A percentile compares a stretch with the other conserved stretches of the same genome.
phyloP scores from a whole-genome alignment of 371 early-diverging fungal genomes.

The Furculomyces boomerangus region DNA sequence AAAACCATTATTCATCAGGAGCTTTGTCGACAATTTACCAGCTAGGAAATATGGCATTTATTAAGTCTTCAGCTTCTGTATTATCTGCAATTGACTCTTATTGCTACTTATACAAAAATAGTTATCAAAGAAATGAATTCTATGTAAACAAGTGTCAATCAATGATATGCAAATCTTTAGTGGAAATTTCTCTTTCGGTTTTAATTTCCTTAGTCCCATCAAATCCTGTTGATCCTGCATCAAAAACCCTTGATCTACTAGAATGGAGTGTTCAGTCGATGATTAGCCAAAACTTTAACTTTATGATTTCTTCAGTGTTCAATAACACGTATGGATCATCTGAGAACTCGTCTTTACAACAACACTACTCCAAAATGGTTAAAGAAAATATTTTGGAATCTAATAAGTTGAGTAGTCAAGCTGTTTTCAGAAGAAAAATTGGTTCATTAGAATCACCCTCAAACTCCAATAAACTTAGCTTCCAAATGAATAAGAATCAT shows the following conservation, averaged over 20 bases:
- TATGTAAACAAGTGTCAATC: not conserved
- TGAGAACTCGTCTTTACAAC: not conserved
- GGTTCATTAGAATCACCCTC: not conserved
- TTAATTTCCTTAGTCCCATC: constrained; percentile 11
- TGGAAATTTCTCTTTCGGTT: constrained; percentile 6
- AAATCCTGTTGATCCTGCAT: constrained; percentile 24
- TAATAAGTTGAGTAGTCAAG: not conserved
- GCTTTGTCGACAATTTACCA: too few species aligned
- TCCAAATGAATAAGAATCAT: not conserved
- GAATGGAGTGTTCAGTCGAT: not conserved
- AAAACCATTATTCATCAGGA: too few species aligned
- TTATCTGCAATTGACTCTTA: too few species aligned
- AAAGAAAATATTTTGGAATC: not conserved
- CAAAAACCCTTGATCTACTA: constrained; percentile 5
- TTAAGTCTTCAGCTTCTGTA: too few species aligned
- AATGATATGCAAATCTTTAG: constrained; percentile 4
- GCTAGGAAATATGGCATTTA: too few species aligned
- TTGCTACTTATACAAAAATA: too few species aligned
- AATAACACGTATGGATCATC: not conserved
- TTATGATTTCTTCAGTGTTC: not conserved
- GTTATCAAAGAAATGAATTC: too few species aligned
- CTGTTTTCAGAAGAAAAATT: not conserved
- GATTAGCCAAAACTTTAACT: not conserved
- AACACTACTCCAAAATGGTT: not conserved
- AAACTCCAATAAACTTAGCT: not conserved